These are phyloP conservation scores for Phaeotremella skinneri DNA, from an alignment of 768 basidiomycete species.

Conservation along the genomic window DNA sequence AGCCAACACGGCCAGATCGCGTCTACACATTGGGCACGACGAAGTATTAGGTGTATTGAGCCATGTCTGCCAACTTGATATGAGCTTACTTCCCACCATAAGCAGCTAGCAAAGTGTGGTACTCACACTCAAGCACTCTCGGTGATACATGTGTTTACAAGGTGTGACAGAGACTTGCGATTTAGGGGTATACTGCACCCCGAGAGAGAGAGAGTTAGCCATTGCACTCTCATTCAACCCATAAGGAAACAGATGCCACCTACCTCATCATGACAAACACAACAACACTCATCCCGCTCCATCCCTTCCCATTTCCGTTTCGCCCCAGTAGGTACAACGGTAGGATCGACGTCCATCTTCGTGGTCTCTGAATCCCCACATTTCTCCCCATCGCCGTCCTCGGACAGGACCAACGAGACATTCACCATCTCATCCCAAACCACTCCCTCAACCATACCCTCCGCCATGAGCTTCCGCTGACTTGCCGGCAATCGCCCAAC, in stretches of 20 bases:
- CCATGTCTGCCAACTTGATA: too few relatives aligned
- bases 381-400: too few relatives aligned
- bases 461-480: constrained; percentile 16
- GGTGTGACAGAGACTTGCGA: constrained; percentile 33
- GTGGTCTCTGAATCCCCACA: too few relatives aligned
- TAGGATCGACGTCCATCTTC: background rate
- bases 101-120: background rate
- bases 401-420: too few relatives aligned
- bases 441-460: constrained; percentile 14
- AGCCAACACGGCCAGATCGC: constrained; percentile 37
- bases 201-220: background rate
- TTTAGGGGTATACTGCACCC: constrained; percentile 25
- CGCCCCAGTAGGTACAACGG: background rate
- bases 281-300: constrained; percentile 33
- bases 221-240: background rate
- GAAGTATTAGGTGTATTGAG: constrained; percentile 31
- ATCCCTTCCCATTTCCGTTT: constrained; percentile 13
- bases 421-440: constrained; percentile 10
- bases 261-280: constrained; percentile 46
- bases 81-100: constrained; percentile 1
- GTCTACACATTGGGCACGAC: constrained; percentile 44
- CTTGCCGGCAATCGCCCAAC: constrained; percentile 11
- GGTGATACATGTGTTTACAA: constrained; percentile 46
- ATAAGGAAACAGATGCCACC: constrained; percentile 4
- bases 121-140: constrained; percentile 41